These are phyloP conservation scores for Solidago caesia DNA, from an alignment of 129 eudicot species.

Conservation along the genomic window DNA sequence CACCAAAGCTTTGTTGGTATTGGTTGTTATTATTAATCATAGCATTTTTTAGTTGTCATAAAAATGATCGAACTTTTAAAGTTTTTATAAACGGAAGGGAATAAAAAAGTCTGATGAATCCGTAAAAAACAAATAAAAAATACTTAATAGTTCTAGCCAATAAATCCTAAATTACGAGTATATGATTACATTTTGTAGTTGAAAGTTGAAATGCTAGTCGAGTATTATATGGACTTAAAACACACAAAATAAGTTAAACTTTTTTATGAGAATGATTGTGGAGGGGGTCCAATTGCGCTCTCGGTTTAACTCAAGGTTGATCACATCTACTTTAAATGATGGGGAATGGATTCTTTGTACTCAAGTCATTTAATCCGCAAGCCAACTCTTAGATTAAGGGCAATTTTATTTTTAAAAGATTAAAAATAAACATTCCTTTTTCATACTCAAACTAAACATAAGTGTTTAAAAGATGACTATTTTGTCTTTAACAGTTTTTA, in stretches of 20 bases:
- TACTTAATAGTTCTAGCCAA: too few species aligned
- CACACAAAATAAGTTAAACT: neutral
- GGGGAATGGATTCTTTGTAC: constrained; percentile 27
- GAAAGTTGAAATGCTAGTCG: neutral
- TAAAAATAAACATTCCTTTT: neutral
- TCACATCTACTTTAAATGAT: constrained; percentile 23
- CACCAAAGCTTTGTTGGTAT: too few species aligned
- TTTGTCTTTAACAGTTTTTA: neutral
- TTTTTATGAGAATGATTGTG: constrained; percentile 1
- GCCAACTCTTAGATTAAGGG: neutral
- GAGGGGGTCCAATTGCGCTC: constrained; percentile 30
- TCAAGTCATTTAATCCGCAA: neutral
- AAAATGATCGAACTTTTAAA: too few species aligned
- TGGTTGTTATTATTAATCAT: too few species aligned
- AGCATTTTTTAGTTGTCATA: too few species aligned
- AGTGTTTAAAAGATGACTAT: neutral
- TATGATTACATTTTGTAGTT: neutral
- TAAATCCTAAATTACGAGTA: neutral
- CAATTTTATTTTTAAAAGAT: neutral
- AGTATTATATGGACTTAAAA: neutral
- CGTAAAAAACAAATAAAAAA: too few species aligned
- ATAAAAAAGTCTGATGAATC: too few species aligned
- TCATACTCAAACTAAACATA: neutral
- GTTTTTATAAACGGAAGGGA: too few species aligned
- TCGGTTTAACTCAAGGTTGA: constrained; percentile 25